Evolutionary conservation across 192 early-diverging fungal genomes (phyloP), one percentile per base, ranked within the genome.

Genomic region (Gamsiella multidivaricata): DNA sequence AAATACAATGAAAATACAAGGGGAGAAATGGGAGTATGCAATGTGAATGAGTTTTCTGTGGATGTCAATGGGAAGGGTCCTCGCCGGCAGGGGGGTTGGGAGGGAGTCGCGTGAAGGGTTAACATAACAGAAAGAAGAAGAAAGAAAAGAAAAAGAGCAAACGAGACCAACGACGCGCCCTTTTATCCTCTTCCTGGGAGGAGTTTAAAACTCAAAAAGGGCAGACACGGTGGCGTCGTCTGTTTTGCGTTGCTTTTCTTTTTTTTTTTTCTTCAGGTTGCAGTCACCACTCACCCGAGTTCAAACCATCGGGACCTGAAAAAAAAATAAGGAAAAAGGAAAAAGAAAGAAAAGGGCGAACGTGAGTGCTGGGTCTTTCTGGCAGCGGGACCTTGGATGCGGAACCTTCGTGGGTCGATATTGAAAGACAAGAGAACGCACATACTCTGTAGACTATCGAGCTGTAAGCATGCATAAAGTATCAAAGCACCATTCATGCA

Each of bases 91-190:
- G 25, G 22, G 60, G 69, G 59, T 39, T 45, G 54, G 69, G 61
- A 43, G 23, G 46, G 34, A 49, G 60, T 61, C 59, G 59, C 59
- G 69, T 71, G 69, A 63, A 71, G 50, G 69, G 69, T 64, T 64
- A 52, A 64, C 61, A 64, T 64, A 64, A 64, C 36, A 69, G 45
- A 67, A 57, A 55, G 34, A 54, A 69, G 54, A 69, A 56, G 45
- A 69, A 56, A 47, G 43, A 60, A 60, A 39, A 69, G 54, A 69
- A 60, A 58, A 56, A 69, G 46, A 55, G 31, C 23, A 42, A 57
- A 43, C 46, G 45, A 42, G 36, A 7, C 28, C 33, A 71, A 50
- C 43, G 23, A 45, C 32, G 53, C 33, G 32, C 59, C 41, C 33
- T 59, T 70, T 61, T 70, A 61, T 53, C 42, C 34, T 3, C 45